These are phyloP conservation scores for Stagonosporopsis chrysanthemi DNA, from an alignment of 2,329 filamentous ascomycete species.

Conservation along the genomic window DNA sequence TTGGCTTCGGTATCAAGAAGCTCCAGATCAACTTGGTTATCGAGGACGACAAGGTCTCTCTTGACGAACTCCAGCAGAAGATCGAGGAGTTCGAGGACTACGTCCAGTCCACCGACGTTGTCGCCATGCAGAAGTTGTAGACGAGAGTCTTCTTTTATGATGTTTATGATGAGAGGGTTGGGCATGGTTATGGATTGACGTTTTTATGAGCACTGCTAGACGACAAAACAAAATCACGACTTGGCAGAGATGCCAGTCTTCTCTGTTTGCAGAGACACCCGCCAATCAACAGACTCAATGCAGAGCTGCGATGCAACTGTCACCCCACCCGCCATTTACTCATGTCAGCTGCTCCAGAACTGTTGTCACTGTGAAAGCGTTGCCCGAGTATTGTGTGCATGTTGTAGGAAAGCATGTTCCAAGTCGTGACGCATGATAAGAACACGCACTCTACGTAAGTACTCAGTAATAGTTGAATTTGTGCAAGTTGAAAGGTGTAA, in stretches of 20 bases:
- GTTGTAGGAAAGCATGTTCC: background rate
- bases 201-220: slow-evolving; percentile 45
- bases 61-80: slow-evolving; percentile 84
- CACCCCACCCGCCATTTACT: background rate
- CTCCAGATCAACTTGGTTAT: slow-evolving; percentile 98
- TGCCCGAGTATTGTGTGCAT: background rate
- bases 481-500: background rate
- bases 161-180: slow-evolving; percentile 35
- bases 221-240: slow-evolving; percentile 36
- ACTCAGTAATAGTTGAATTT: background rate
- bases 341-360: too few relatives aligned
- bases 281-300: background rate
- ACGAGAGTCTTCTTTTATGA: slow-evolving; percentile 27
- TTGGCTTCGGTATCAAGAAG: slow-evolving; percentile 99
- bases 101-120: slow-evolving; percentile 94
- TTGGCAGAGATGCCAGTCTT: slow-evolving; percentile 33
- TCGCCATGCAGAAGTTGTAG: slow-evolving; percentile 60
- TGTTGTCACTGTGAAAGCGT: too few relatives aligned
- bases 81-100: slow-evolving; percentile 91
- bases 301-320: background rate
- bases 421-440: background rate
- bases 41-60: slow-evolving; percentile 94
- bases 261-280: slow-evolving; percentile 24
- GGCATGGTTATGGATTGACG: slow-evolving; percentile 38
- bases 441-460: background rate